These are phyloP conservation scores for Phytophthora tubulina DNA, from an alignment of 352 stramenopile species.

Conservation along the genomic window DNA sequence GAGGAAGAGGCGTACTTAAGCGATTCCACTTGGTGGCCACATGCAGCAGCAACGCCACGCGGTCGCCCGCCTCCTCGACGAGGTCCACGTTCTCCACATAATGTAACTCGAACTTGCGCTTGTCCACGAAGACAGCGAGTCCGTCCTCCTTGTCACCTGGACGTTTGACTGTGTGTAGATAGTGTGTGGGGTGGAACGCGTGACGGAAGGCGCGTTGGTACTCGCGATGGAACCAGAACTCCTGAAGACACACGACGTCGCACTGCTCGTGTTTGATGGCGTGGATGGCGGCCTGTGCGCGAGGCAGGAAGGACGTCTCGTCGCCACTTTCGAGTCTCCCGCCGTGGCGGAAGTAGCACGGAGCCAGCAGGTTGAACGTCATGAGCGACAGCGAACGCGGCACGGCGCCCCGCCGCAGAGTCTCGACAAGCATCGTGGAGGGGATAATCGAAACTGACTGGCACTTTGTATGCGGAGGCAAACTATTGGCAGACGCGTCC, in stretches of 20 bases:
- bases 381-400: constrained; percentile 72
- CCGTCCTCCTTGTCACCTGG: constrained; percentile 85
- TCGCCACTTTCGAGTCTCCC: constrained; percentile 77
- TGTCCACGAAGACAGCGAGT: constrained; percentile 81
- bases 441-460: constrained; percentile 23
- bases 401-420: constrained; percentile 30
- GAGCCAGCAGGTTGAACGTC: constrained; percentile 90
- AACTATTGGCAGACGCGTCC: no score
- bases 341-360: constrained; percentile 90
- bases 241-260: constrained; percentile 86
- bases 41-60: constrained; percentile 86
- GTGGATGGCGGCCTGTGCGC: constrained; percentile 75
- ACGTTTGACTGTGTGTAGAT: constrained; percentile 79
- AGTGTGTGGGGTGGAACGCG: constrained; percentile 72
- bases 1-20: constrained; percentile 47
- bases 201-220: constrained; percentile 77
- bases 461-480: neutral
- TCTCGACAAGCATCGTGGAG: constrained; percentile 36
- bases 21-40: constrained; percentile 86
- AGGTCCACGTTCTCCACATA: constrained; percentile 82
- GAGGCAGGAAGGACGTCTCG: constrained; percentile 65
- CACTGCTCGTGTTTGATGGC: constrained; percentile 77
- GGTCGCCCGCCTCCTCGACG: constrained; percentile 78
- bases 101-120: constrained; percentile 82
- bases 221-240: constrained; percentile 87